Conservation (phyloP, 495 filamentous ascomycete species). For the Penicillium parvum region DNA sequence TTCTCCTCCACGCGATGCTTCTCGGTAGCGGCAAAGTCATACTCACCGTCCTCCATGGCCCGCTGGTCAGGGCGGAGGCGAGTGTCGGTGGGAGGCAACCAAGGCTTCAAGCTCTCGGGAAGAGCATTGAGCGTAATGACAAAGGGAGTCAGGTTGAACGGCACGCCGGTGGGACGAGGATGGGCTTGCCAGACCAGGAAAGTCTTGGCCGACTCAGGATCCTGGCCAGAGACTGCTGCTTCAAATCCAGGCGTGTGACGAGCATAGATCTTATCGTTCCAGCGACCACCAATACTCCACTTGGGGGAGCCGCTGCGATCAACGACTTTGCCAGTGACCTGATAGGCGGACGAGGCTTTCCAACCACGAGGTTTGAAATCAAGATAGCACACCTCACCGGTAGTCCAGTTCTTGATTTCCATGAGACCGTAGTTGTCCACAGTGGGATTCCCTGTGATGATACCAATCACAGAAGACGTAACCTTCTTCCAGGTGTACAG, state of each 20-base stretch:
- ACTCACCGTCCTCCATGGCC: slow-evolving; percentile 98
- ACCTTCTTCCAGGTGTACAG: slow-evolving; percentile 99
- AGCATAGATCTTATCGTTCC: slow-evolving; percentile 97
- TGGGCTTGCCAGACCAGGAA: slow-evolving; percentile 92
- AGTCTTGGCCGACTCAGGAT: slow-evolving; percentile 57
- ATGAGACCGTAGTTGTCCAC: slow-evolving; percentile 99
- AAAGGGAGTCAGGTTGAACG: slow-evolving; percentile 97
- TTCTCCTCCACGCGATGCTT: slow-evolving; percentile 96
- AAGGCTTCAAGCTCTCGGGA: slow-evolving; percentile 64
- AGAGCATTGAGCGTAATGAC: slow-evolving; percentile 89
- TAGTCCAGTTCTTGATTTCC: slow-evolving; percentile 96
- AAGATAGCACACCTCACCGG: slow-evolving; percentile 81
- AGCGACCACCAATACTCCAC: slow-evolving; percentile 87
- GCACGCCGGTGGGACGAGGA: slow-evolving; percentile 72
- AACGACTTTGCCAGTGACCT: slow-evolving; percentile 78
- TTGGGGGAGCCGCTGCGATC: slow-evolving; percentile 68
- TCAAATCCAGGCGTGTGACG: slow-evolving; percentile 89
- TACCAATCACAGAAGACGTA: slow-evolving; percentile 94
- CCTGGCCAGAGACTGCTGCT: slow-evolving; percentile 55
- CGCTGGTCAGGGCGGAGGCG: slow-evolving; percentile 87
- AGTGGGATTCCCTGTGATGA: slow-evolving; percentile 92
- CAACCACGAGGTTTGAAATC: slow-evolving; percentile 96
- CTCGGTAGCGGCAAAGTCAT: slow-evolving; percentile 86
- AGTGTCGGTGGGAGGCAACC: slow-evolving; percentile 88
- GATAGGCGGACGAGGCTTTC: slow-evolving; percentile 86